Percentiles rank a stretch among this genome's conserved stretches.
These are phyloP conservation scores for Rhizomucor pusillus DNA, from an alignment of 371 early-diverging fungal genomes.

Conservation along the genomic window DNA sequence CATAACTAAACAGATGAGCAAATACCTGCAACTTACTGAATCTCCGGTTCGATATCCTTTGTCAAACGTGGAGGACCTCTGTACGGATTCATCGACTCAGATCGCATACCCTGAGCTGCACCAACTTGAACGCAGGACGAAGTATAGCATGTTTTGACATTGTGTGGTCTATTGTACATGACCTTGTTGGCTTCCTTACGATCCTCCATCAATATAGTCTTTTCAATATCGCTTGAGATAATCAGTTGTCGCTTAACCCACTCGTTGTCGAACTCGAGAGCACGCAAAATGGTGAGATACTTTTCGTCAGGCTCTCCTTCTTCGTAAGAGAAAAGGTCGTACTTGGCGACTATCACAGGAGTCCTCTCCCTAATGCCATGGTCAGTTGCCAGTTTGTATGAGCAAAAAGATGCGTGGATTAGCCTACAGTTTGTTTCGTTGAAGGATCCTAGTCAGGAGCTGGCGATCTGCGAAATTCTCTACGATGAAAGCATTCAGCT, in stretches of 20 bases:
- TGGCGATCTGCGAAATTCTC: conserved; percentile 67
- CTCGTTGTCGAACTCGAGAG: conserved; percentile 66
- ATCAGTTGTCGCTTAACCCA: conserved; percentile 80
- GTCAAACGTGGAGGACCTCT: conserved; percentile 46
- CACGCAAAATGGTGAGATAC: conserved; percentile 69
- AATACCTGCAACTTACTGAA: conserved; percentile 44
- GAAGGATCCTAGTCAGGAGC: conserved; percentile 51
- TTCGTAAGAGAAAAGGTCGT: conserved; percentile 70
- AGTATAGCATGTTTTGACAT: conserved; percentile 71
- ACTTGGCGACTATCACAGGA: conserved; percentile 59
- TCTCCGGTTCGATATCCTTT: conserved; percentile 38
- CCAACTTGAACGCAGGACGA: conserved; percentile 69
- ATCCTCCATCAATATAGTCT: conserved; percentile 69
- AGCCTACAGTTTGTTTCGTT: conserved; percentile 39
- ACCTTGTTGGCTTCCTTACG: conserved; percentile 74
- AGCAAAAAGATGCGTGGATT: background rate
- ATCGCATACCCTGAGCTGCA: conserved; percentile 39
- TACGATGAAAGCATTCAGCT: conserved; percentile 77
- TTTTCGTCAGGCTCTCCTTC: conserved; percentile 66
- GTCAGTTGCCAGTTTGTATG: background rate
- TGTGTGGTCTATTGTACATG: conserved; percentile 65
- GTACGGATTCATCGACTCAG: conserved; percentile 30
- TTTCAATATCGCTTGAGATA: conserved; percentile 72
- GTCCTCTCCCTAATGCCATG: conserved; percentile 14
- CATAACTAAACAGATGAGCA: no score